Percentiles rank a stretch among this genome's conserved stretches.
Evolutionary conservation across 2,329 filamentous ascomycete genomes (phyloP).

Genomic region (Aspergillus fischeri): DNA sequence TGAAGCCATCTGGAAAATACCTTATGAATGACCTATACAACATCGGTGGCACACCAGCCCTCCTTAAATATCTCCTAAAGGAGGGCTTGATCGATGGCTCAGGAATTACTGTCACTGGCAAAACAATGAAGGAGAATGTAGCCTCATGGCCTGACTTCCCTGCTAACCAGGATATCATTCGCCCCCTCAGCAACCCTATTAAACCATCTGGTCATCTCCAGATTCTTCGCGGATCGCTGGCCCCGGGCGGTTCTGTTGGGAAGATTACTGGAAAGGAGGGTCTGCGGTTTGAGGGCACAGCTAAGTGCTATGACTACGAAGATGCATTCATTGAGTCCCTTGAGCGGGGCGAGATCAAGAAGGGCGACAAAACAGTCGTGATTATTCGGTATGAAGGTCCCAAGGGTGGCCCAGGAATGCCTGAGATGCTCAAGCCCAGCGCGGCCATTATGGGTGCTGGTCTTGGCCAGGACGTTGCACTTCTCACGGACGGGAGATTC

Average conservation of each 20-base stretch:
- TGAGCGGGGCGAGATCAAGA: conserved; percentile 64
- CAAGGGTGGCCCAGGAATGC: conserved; percentile 71
- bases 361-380: conserved; percentile 72
- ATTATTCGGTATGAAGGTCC: conserved; percentile 72
- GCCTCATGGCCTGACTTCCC: conserved; percentile 61
- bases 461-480: conserved; percentile 63
- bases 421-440: conserved; percentile 68
- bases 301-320: conserved; percentile 66
- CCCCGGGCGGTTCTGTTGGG: conserved; percentile 66
- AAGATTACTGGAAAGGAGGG: conserved; percentile 78
- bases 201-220: conserved; percentile 68
- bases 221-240: conserved; percentile 67
- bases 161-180: conserved; percentile 65
- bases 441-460: conserved; percentile 73
- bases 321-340: conserved; percentile 65
- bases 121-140: conserved; percentile 57
- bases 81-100: conserved; percentile 57
- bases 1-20: conserved; percentile 71
- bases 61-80: conserved; percentile 56
- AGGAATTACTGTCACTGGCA: conserved; percentile 57
- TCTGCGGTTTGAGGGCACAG: conserved; percentile 62
- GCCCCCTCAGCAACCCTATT: conserved; percentile 64
- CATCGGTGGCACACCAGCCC: conserved; percentile 55
- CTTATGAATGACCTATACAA: conserved; percentile 56
- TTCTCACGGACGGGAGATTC: conserved; percentile 64